Percentiles rank a stretch among this genome's conserved stretches.
phyloP scores from a whole-genome alignment of 2,329 filamentous ascomycete genomes.

The Cercospora canescens region DNA sequence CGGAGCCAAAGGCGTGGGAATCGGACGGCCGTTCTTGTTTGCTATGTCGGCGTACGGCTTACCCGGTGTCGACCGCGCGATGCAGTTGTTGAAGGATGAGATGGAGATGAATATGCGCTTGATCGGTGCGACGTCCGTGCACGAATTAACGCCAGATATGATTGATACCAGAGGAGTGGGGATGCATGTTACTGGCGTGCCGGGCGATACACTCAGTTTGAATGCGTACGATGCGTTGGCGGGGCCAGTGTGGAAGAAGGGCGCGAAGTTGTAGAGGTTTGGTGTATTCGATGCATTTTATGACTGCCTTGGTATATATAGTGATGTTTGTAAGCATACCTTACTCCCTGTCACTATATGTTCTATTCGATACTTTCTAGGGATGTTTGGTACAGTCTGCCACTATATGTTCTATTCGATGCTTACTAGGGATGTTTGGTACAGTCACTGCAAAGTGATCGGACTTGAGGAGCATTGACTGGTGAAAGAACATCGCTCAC shows the following conservation, averaged over 20 bases:
- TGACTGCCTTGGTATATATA: not conserved
- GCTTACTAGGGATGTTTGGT: no score
- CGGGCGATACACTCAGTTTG: constrained; percentile 60
- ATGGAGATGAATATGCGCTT: constrained; percentile 99
- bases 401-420: no score
- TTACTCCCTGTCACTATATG: not conserved
- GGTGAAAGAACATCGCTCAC: not conserved
- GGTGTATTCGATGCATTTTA: not conserved
- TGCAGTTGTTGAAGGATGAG: constrained; percentile 75
- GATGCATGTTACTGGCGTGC: constrained; percentile 59
- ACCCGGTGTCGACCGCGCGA: constrained; percentile 84
- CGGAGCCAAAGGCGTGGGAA: constrained; percentile 88
- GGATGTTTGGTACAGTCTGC: no score
- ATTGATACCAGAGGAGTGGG: constrained; percentile 74
- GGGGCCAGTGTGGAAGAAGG: constrained; percentile 36
- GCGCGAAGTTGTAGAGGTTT: constrained; percentile 29
- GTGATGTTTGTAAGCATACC: not conserved
- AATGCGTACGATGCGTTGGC: constrained; percentile 56
- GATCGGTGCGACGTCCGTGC: constrained; percentile 74
- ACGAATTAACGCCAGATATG: constrained; percentile 76
- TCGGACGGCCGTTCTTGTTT: constrained; percentile 91
- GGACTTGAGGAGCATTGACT: not conserved
- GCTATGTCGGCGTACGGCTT: constrained; percentile 93
- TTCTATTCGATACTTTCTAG: no score
- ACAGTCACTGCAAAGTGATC: no score